Conservation (phyloP, 106 monocot species). For the Narthecium ossifragum region DNA sequence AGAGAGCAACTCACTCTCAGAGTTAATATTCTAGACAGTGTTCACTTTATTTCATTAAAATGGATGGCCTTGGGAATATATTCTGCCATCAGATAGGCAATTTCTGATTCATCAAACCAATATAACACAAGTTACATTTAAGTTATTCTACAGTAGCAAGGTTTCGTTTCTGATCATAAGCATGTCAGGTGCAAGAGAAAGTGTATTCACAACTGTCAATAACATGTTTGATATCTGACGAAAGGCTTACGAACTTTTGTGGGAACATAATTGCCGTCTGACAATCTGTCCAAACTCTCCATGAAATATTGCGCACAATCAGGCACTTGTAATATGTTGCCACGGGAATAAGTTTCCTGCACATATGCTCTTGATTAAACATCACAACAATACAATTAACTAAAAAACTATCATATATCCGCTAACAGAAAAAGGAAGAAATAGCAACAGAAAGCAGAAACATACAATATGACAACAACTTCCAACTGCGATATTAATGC, state of each 20-base stretch:
- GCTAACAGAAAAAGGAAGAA: not conserved
- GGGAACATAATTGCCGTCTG: conserved; percentile 74
- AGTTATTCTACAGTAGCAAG: too few relatives aligned
- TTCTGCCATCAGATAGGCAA: too few relatives aligned
- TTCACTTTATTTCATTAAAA: too few relatives aligned
- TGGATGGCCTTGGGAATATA: too few relatives aligned
- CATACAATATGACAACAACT: not conserved
- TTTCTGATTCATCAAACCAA: too few relatives aligned
- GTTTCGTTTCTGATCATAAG: too few relatives aligned
- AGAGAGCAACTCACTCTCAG: too few relatives aligned
- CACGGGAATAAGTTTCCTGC: conserved; percentile 83
- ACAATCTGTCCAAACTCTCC: conserved; percentile 77
- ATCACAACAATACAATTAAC: not conserved
- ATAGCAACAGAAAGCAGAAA: not conserved
- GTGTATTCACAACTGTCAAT: too few relatives aligned
- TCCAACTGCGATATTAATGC: not conserved
- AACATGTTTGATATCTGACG: too few relatives aligned
- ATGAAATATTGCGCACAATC: conserved; percentile 97
- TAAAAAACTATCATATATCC: not conserved
- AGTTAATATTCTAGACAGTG: too few relatives aligned
- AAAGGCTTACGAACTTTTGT: conserved; percentile 70
- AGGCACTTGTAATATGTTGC: conserved; percentile 81
- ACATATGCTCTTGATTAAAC: conserved; percentile 10
- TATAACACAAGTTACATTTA: too few relatives aligned
- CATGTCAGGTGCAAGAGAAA: too few relatives aligned